Base-by-base conservation (phyloP, 495 filamentous ascomycete species). In the Aspergillus funiculosus region DNA sequence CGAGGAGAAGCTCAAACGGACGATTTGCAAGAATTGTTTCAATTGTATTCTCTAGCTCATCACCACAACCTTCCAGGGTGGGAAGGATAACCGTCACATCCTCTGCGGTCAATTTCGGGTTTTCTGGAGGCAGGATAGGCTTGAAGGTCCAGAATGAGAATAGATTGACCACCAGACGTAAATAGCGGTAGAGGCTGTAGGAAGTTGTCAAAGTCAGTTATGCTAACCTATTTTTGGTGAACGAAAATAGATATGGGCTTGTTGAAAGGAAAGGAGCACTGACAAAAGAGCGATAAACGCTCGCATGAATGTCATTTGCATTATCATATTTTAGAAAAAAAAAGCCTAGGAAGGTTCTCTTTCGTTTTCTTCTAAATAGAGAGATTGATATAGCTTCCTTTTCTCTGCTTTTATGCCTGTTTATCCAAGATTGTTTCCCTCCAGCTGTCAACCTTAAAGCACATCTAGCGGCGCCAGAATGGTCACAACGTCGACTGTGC, bases 41-140 rank as follows among this genome's bases (percentile, higher is more conserved):
- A 34, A 85, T 71, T 19, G 80, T 84, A 53, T 79, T 73, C 21
- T 70, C 67, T 43, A 85, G 58, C 53, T 76, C 76, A 22, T 71
- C 68, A 19, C 79, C 77, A 56, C 78, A 77, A 13, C 76, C 77
- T 38, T 83, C 78, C 47, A 87, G 74, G 0, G 80, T 82, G 9
- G 83, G 83, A 45, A 87, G 77, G 51, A 89, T 82, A 28, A 87
- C 79, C 17, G 84, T 83, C 48, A 87, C 81, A 77, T 89, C 80
- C 57, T 82, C 63, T 0, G 75, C 68, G n/a, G 74, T 79, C 56
- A 83, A 72, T 51, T 70, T 76, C 8, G 84, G 82, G 24, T 79
- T 75, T 18, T 79, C 72, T 9, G 78, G 79, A 26, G 78, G 73
- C 10, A 71, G 76, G 26, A 80, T 77, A 22, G 84, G 80, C 52